A percentile compares a stretch with the other conserved stretches of the same genome.
Conservation (phyloP, 2,329 filamentous ascomycete species). For the Fusarium azukiicola region DNA sequence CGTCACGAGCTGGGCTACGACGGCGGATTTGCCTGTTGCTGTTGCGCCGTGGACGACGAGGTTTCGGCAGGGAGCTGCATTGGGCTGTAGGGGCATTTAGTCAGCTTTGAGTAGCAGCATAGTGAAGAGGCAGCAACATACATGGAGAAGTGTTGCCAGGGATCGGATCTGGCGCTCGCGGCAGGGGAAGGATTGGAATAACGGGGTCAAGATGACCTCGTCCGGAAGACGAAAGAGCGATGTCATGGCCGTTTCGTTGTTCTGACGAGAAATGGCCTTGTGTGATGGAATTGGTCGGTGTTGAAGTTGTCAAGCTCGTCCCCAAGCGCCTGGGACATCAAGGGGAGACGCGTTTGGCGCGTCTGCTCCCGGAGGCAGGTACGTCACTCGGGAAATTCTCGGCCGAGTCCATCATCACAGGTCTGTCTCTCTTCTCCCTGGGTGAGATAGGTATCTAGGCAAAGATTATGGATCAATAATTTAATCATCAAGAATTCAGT, state of each 20-base stretch:
- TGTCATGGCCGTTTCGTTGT: constrained; percentile 53
- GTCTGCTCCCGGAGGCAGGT: constrained; percentile 41
- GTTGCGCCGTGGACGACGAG: constrained; percentile 92
- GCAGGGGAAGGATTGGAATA: constrained; percentile 75
- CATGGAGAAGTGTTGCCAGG: constrained; percentile 76
- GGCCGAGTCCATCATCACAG: constrained; percentile 32
- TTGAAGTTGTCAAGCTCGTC: constrained; percentile 33
- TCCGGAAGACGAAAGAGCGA: constrained; percentile 74
- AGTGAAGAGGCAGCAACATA: constrained; percentile 54
- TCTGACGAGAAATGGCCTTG: not conserved
- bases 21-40: constrained; percentile 91
- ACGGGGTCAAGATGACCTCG: constrained; percentile 69
- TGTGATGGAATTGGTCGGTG: constrained; percentile 26
- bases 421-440: not conserved
- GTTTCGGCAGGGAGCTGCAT: constrained; percentile 85
- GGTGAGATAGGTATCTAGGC: too few relatives aligned
- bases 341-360: constrained; percentile 57
- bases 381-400: constrained; percentile 55
- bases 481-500: not conserved
- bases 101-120: constrained; percentile 15
- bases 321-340: constrained; percentile 14
- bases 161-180: constrained; percentile 80
- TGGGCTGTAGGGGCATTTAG: constrained; percentile 68
- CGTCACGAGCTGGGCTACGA: constrained; percentile 75
- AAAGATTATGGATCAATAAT: not conserved